Percentiles rank a stretch among this genome's conserved stretches.
These are phyloP conservation scores for Ganoderma boninense DNA, from an alignment of 1,284 basidiomycete species.

Conservation along the genomic window DNA sequence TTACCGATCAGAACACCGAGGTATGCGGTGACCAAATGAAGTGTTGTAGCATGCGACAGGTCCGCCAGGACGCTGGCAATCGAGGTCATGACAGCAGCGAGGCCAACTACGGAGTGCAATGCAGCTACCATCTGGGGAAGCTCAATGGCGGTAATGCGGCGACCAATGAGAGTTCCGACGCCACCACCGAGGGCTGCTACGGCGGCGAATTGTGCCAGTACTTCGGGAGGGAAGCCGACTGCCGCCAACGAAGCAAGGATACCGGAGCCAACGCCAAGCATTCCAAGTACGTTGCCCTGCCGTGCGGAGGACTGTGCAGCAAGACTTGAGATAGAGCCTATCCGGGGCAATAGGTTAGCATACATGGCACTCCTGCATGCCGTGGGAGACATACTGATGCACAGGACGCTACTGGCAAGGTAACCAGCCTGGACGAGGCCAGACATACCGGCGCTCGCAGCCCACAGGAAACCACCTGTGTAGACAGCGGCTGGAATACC, in stretches of 20 bases:
- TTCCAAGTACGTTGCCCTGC: conserved; percentile 84
- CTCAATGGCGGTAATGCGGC: conserved; percentile 85
- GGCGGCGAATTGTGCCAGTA: conserved; percentile 80
- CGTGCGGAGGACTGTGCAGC: conserved; percentile 81
- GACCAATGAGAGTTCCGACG: conserved; percentile 75
- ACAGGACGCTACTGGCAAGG: conserved; percentile 80
- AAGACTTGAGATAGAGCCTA: conserved; percentile 78
- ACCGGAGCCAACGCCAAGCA: conserved; percentile 83
- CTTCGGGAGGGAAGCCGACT: conserved; percentile 80
- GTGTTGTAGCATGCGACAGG: conserved; percentile 65
- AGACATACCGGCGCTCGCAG: conserved; percentile 82
- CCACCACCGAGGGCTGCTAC: conserved; percentile 75
- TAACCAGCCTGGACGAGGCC: conserved; percentile 90
- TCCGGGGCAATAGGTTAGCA: background rate
- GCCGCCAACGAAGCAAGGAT: conserved; percentile 82
- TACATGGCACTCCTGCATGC: background rate
- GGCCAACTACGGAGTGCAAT: conserved; percentile 83
- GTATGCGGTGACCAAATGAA: conserved; percentile 85
- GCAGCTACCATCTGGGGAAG: conserved; percentile 83
- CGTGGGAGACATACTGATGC: conserved; percentile 65
- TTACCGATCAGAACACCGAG: conserved; percentile 84
- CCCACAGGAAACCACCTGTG: conserved; percentile 80
- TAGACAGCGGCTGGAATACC: conserved; percentile 81
- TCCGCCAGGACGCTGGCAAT: conserved; percentile 81
- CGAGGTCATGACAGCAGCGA: conserved; percentile 86